Percentiles rank a stretch among this genome's conserved stretches.
These are phyloP conservation scores for Camelina hispida DNA, from an alignment of 345 rosid species.

Conservation along the genomic window DNA sequence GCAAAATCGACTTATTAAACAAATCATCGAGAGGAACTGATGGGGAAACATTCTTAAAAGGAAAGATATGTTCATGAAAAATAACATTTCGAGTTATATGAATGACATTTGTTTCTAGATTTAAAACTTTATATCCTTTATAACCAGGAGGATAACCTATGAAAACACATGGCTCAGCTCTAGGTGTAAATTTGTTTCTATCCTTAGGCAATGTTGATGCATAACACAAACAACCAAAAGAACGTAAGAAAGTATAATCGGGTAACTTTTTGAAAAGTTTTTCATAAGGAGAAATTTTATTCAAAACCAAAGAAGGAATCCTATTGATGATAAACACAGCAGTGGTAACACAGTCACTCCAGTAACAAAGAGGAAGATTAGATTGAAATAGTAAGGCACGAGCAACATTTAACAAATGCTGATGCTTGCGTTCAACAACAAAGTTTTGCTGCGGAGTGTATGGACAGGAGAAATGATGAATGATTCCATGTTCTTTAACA, in stretches of 20 bases:
- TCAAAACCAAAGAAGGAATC: neutral
- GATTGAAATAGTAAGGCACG: neutral
- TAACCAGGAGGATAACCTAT: neutral
- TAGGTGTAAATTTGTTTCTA: neutral
- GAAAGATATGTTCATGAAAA: neutral
- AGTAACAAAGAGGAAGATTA: neutral
- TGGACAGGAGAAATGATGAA: neutral
- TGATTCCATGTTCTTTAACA: no score
- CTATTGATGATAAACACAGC: neutral
- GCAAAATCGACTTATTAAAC: no score
- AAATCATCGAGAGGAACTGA: fast-evolving
- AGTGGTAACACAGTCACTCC: neutral
- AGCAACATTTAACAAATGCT: neutral
- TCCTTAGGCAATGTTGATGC: neutral
- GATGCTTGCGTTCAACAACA: neutral
- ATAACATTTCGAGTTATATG: no score
- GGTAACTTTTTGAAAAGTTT: fast-evolving
- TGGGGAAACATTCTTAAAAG: no score
- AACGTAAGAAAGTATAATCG: no score
- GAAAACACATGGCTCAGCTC: no score
- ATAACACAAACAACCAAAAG: neutral
- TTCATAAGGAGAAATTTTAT: neutral
- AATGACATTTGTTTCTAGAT: no score
- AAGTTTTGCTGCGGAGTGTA: neutral
- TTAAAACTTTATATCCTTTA: neutral